Conservation (phyloP, 192 early-diverging fungal genomes). For the Podila epicladia region DNA sequence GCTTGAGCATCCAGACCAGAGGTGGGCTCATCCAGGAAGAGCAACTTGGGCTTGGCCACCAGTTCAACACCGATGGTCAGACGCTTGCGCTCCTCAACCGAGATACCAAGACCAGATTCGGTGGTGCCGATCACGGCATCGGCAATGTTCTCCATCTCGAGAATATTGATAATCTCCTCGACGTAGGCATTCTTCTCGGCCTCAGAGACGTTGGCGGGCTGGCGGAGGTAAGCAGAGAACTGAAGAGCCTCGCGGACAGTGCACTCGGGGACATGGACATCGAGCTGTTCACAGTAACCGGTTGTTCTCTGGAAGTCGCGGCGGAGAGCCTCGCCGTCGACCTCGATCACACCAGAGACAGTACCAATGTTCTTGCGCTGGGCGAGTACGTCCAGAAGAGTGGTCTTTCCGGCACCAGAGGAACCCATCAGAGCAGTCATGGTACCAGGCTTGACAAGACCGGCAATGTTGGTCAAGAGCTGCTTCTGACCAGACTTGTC, state of each 20-base stretch:
- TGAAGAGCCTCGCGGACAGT: slow-evolving; percentile 83
- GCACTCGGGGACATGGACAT: slow-evolving; percentile 76
- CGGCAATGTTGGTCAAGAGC: slow-evolving; percentile 70
- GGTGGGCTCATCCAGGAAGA: slow-evolving; percentile 94
- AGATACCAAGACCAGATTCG: slow-evolving; percentile 79
- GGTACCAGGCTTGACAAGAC: slow-evolving; percentile 79
- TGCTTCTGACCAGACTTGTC: slow-evolving; percentile 62
- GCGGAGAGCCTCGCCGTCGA: slow-evolving; percentile 68
- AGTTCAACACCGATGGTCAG: slow-evolving; percentile 89
- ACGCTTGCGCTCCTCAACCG: slow-evolving; percentile 89
- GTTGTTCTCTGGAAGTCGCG: slow-evolving; percentile 74
- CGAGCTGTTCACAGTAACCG: slow-evolving; percentile 89
- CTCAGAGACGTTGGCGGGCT: slow-evolving; percentile 69
- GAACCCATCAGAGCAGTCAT: slow-evolving; percentile 88
- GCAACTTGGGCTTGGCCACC: slow-evolving; percentile 77
- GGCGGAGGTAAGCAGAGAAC: slow-evolving; percentile 81
- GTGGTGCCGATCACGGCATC: slow-evolving; percentile 79
- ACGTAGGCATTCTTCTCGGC: slow-evolving; percentile 77
- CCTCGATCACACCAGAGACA: slow-evolving; percentile 74
- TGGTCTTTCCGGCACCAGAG: slow-evolving; percentile 81
- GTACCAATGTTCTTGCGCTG: slow-evolving; percentile 80
- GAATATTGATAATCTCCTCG: slow-evolving; percentile 76
- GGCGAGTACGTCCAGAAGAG: slow-evolving; percentile 77
- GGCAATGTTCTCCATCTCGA: slow-evolving; percentile 79
- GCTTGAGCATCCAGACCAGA: slow-evolving; percentile 85